Evolutionary conservation across 208 protist genomes (phyloP).

Genomic region (Crithidia expoeki): DNA sequence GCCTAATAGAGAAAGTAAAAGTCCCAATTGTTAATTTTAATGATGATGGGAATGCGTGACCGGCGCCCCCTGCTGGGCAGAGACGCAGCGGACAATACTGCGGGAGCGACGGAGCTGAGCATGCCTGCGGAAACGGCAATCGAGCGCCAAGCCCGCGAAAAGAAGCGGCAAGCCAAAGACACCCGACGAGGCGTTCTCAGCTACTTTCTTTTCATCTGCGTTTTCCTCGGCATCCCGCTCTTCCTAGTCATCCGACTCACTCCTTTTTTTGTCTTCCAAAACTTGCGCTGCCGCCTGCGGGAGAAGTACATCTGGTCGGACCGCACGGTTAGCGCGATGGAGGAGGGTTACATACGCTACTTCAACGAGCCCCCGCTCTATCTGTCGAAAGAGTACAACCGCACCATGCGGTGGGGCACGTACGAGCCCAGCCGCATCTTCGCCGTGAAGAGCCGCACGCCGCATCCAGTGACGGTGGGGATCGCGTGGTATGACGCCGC

Average conservation of each 20-base stretch:
- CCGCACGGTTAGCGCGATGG: conserved; percentile 44
- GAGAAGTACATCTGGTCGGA: conserved; percentile 68
- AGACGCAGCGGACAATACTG: conserved; percentile 1
- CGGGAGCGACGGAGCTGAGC: conserved; percentile 13
- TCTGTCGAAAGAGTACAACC: conserved; percentile 70
- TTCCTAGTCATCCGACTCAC: conserved; percentile 59
- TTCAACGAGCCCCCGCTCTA: conserved; percentile 69
- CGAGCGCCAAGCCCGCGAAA: conserved; percentile 28
- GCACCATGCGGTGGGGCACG: conserved; percentile 80
- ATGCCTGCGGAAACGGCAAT: conserved; percentile 44
- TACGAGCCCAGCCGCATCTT: conserved; percentile 87
- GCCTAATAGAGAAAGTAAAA: no score
- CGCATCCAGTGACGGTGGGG: conserved; percentile 68
- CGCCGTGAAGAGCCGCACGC: conserved; percentile 73
- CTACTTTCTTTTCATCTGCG: conserved; percentile 62
- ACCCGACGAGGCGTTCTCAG: conserved; percentile 38
- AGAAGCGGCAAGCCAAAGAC: conserved; percentile 28
- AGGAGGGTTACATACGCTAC: conserved; percentile 63
- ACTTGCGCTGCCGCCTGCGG: conserved; percentile 59
- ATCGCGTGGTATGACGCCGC: conserved; percentile 84
- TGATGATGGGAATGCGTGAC: conserved; percentile 37
- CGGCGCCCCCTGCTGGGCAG: conserved; percentile 19
- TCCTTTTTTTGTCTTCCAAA: conserved; percentile 86
- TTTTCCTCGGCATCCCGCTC: conserved; percentile 62
- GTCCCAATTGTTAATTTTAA: no score